These are phyloP conservation scores for Oryza rufipogon DNA, from an alignment of 176 grass and related monocot genomes.

Conservation along the genomic window DNA sequence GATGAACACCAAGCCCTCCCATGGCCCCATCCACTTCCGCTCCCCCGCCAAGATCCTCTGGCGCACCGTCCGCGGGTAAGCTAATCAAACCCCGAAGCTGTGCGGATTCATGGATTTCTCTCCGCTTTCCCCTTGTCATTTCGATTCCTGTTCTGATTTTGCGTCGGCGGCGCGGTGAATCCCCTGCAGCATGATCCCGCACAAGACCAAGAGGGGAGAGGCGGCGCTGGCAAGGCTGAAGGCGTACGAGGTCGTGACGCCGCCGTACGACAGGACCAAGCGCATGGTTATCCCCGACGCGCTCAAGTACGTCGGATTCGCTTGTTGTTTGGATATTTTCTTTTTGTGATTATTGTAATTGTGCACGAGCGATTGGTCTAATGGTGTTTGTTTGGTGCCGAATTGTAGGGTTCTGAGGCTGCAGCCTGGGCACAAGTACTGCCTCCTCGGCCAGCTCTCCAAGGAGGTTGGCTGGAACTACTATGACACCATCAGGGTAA, in stretches of 20 bases:
- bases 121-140: background rate
- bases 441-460: slow-evolving; percentile 80
- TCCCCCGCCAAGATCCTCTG: slow-evolving; percentile 84
- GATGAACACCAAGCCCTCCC: slow-evolving; percentile 97
- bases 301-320: slow-evolving; percentile 59
- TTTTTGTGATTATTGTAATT: no score
- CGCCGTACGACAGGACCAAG: slow-evolving; percentile 88
- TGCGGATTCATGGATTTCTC: background rate
- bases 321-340: background rate
- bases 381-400: background rate
- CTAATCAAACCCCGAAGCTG: no score
- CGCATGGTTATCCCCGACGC: slow-evolving; percentile 91
- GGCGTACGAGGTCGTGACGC: slow-evolving; percentile 83
- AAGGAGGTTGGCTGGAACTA: slow-evolving; percentile 95
- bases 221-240: slow-evolving; percentile 85
- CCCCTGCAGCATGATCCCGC: slow-evolving; percentile 79
- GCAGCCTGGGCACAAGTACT: slow-evolving; percentile 90
- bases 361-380: background rate
- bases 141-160: background rate
- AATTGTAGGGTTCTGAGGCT: slow-evolving; percentile 84
- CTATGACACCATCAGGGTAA: slow-evolving; percentile 80
- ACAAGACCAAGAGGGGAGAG: slow-evolving; percentile 94
- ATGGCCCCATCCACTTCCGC: slow-evolving; percentile 94
- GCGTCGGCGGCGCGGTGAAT: no score
- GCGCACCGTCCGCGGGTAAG: slow-evolving; percentile 85